These are phyloP conservation scores for Monilinia aucupariae DNA, from an alignment of 2,329 filamentous ascomycete genomes.

Conservation along the genomic window DNA sequence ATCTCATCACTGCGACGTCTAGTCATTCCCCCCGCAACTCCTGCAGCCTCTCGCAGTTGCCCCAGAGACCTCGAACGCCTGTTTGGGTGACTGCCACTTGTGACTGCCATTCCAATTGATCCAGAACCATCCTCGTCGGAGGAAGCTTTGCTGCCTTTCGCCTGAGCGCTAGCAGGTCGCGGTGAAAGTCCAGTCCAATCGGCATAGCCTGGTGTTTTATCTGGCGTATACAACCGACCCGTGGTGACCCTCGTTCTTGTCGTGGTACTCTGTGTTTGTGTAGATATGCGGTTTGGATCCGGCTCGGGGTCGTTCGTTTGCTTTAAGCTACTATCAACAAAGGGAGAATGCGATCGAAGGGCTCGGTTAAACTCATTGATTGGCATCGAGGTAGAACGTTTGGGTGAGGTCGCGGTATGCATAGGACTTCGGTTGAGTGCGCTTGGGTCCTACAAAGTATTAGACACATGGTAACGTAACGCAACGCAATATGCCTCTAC, in stretches of 20 bases:
- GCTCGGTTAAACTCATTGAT: conserved; percentile 57
- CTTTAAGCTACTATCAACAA: conserved; percentile 45
- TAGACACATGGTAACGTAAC: conserved; percentile 13
- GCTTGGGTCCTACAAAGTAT: conserved; percentile 37
- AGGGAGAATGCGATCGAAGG: conserved; percentile 56
- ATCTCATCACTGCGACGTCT: conserved; percentile 59
- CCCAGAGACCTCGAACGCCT: conserved; percentile 57
- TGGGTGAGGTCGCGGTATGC: conserved; percentile 39
- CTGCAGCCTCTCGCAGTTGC: conserved; percentile 43
- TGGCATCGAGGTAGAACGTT: conserved; percentile 54
- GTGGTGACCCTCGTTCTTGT: conserved; percentile 38
- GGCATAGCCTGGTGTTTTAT: conserved; percentile 38
- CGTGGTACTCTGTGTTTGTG: conserved; percentile 36
- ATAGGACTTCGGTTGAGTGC: conserved; percentile 35
- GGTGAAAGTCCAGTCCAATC: conserved; percentile 53
- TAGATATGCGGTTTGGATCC: conserved; percentile 44
- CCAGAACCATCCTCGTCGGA: conserved; percentile 23
- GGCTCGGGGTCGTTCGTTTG: conserved; percentile 43
- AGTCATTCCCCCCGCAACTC: conserved; percentile 31
- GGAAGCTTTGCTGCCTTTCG: conserved; percentile 41
- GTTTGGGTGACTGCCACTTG: conserved; percentile 47
- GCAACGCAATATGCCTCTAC: conserved; percentile 29
- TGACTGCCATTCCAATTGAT: conserved; percentile 56
- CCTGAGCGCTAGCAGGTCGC: conserved; percentile 56
- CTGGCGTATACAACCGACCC: conserved; percentile 39